Percentiles rank a stretch among this genome's conserved stretches.
Evolutionary conservation across 179 eudicot genomes (phyloP).

Genomic region (Beta corolliflora): DNA sequence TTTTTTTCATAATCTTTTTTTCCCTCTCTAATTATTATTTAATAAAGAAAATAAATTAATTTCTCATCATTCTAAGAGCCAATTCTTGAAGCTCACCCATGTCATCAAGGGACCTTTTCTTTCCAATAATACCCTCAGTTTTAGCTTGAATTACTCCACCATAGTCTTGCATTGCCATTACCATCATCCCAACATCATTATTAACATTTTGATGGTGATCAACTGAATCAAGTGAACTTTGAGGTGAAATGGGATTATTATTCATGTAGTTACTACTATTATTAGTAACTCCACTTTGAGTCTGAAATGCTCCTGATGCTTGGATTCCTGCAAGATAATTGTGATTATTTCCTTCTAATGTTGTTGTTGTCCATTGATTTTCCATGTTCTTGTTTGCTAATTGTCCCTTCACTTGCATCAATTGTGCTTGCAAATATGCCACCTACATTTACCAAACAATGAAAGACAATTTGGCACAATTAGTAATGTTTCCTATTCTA

Average conservation of each 20-base stretch:
- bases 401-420: constrained; percentile 77
- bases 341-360: not conserved
- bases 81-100: constrained; percentile 86
- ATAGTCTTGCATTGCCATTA: constrained; percentile 34
- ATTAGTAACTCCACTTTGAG: constrained; percentile 27
- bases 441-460: constrained; percentile 41
- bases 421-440: constrained; percentile 81
- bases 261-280: not conserved
- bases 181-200: constrained; percentile 20
- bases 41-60: constrained; percentile 28
- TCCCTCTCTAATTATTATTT: not conserved
- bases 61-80: constrained; percentile 81
- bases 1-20: not conserved
- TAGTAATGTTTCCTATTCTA: not conserved
- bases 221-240: constrained; percentile 69
- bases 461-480: not conserved
- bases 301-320: constrained; percentile 6
- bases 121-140: constrained; percentile 41
- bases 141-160: constrained; percentile 34
- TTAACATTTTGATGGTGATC: constrained; percentile 28
- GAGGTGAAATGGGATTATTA: constrained; percentile 53
- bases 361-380: constrained; percentile 29
- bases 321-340: constrained; percentile 19
- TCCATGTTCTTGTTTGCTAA: constrained; percentile 39
- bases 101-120: constrained; percentile 61